A percentile compares a stretch with the other conserved stretches of the same genome.
Evolutionary conservation across 495 filamentous ascomycete species (phyloP).

Genomic region (Neurospora sp.): DNA sequence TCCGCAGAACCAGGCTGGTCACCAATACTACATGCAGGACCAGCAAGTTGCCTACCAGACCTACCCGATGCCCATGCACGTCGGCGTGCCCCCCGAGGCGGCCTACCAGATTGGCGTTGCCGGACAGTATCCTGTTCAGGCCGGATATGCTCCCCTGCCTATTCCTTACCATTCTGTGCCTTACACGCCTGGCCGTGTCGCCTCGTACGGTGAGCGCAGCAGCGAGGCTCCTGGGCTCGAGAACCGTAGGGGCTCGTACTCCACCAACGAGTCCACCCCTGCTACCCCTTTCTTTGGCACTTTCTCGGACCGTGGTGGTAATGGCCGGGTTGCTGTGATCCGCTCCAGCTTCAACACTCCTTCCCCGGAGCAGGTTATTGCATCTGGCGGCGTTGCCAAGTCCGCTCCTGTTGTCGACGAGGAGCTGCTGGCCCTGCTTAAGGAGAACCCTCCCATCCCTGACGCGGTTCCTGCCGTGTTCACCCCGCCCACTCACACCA

Average conservation of each 20-base stretch:
- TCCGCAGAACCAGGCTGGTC: constrained; percentile 17
- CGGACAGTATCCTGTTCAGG: constrained; percentile 26
- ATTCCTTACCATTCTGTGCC: constrained; percentile 31
- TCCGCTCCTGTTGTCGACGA: constrained; percentile 41
- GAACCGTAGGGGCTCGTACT: constrained; percentile 54
- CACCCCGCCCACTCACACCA: constrained; percentile 60
- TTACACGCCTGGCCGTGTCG: constrained; percentile 38
- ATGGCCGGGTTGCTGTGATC: constrained; percentile 43
- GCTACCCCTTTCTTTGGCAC: constrained; percentile 49
- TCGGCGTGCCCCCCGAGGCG: constrained; percentile 20
- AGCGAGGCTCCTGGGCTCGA: constrained; percentile 48
- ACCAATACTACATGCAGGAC: constrained; percentile 25
- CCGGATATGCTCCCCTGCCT: constrained; percentile 21
- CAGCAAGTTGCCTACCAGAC: constrained; percentile 22
- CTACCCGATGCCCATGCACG: constrained; percentile 21
- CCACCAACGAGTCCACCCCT: constrained; percentile 59
- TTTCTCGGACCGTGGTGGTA: constrained; percentile 41
- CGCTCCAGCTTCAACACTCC: constrained; percentile 53
- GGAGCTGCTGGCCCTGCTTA: constrained; percentile 60
- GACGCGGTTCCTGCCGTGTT: constrained; percentile 78
- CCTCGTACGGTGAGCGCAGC: constrained; percentile 28
- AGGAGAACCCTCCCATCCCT: constrained; percentile 75
- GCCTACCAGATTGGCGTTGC: constrained; percentile 18
- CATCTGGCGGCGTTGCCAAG: constrained; percentile 30
- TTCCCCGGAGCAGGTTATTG: constrained; percentile 50